A percentile compares a stretch with the other conserved stretches of the same genome.
phyloP scores from a whole-genome alignment of 805 yeast species.

The Candida insectorum region DNA sequence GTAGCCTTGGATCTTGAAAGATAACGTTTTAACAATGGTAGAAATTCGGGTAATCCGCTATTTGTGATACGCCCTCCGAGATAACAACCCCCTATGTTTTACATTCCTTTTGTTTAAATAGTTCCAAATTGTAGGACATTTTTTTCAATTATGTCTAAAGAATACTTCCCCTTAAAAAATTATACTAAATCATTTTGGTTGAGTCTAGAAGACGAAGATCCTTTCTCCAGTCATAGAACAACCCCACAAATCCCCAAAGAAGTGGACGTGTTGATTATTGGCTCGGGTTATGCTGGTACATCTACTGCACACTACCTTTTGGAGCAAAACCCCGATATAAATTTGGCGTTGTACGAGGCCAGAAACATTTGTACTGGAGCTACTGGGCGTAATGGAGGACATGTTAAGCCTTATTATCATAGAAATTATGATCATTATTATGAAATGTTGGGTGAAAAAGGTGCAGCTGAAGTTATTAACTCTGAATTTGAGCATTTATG shows the following conservation, averaged over 20 bases:
- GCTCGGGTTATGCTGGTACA: slow-evolving; percentile 46
- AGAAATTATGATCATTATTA: slow-evolving; percentile 11
- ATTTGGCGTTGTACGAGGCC: slow-evolving; percentile 36
- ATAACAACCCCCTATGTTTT: no score
- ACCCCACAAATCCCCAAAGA: slow-evolving; percentile 27
- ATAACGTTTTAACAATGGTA: no score
- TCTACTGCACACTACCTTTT: slow-evolving; percentile 34
- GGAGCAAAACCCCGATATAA: slow-evolving; percentile 17
- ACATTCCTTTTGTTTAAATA: no score
- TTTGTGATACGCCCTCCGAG: no score
- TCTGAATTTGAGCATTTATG: slow-evolving; percentile 35
- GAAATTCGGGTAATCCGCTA: no score
- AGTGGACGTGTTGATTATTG: slow-evolving; percentile 40
- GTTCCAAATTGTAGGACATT: no score
- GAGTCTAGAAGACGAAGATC: slow-evolving; percentile 5
- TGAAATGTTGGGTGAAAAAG: slow-evolving; percentile 17
- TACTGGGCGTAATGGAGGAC: slow-evolving; percentile 51
- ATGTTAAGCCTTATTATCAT: slow-evolving; percentile 25
- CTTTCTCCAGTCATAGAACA: slow-evolving; percentile 11
- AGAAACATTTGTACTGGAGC: slow-evolving; percentile 41
- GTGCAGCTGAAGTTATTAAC: slow-evolving; percentile 34
- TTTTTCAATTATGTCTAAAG: no score
- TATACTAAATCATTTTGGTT: slow-evolving; percentile 10
- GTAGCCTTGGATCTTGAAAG: no score
- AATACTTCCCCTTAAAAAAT: slow-evolving; percentile 4